These are phyloP conservation scores for Nectriaceae sp. DNA, from an alignment of 2,329 filamentous ascomycete genomes.

Conservation along the genomic window DNA sequence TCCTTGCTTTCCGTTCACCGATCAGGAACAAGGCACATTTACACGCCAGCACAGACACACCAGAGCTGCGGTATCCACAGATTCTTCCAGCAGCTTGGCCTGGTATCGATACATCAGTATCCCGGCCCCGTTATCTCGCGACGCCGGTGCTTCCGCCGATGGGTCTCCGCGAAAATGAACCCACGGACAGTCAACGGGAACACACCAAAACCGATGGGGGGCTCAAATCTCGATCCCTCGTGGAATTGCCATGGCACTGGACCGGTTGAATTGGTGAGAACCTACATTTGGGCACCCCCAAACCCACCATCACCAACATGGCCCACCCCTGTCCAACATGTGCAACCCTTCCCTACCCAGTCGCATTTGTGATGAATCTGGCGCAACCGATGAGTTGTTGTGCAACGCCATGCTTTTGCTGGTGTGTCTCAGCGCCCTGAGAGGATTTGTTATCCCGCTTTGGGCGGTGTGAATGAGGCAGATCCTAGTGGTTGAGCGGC, in stretches of 20 bases:
- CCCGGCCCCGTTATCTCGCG: neutral
- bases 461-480: conserved; percentile 21
- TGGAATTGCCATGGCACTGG: conserved; percentile 7
- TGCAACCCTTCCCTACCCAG: neutral
- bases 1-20: no score
- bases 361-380: conserved; percentile 16
- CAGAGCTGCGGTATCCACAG: conserved; percentile 13
- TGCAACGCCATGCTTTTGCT: conserved; percentile 15
- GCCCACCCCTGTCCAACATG: neutral
- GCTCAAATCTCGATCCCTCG: conserved; percentile 23
- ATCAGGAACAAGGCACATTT: neutral
- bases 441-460: conserved; percentile 17
- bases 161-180: conserved; percentile 16
- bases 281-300: conserved; percentile 13
- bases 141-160: conserved; percentile 22
- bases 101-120: no score
- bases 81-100: conserved; percentile 21
- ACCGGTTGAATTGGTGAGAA: neutral
- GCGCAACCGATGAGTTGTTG: conserved; percentile 15
- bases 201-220: conserved; percentile 2
- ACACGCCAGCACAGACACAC: no score
- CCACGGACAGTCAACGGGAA: neutral
- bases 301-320: neutral
- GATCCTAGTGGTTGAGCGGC: conserved; percentile 14
- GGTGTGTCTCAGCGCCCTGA: conserved; percentile 16